phyloP scores from a whole-genome alignment of 1,139 yeast genomes.

The Candida freyschussii region DNA sequence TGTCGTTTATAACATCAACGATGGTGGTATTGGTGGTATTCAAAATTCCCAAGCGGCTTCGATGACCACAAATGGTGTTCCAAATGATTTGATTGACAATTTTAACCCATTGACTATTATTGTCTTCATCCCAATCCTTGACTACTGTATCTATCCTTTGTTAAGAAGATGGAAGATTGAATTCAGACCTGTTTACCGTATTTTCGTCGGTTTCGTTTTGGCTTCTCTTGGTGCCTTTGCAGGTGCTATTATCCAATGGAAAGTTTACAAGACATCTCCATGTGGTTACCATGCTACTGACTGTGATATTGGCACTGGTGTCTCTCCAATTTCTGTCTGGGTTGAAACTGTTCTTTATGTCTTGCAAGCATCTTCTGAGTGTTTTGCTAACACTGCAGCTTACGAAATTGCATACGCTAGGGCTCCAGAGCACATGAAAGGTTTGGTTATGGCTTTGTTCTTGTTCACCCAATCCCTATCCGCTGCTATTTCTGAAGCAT shows the following conservation, averaged over 20 bases:
- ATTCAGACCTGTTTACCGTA: slow-evolving; percentile 67
- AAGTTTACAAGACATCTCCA: slow-evolving; percentile 69
- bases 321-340: slow-evolving; percentile 56
- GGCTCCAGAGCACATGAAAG: slow-evolving; percentile 64
- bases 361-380: slow-evolving; percentile 60
- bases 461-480: slow-evolving; percentile 55
- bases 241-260: slow-evolving; percentile 77
- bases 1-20: slow-evolving; percentile 58
- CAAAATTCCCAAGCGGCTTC: slow-evolving; percentile 65
- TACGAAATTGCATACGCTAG: slow-evolving; percentile 68
- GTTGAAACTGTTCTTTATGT: slow-evolving; percentile 46
- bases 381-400: slow-evolving; percentile 64
- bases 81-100: slow-evolving; percentile 65
- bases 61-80: slow-evolving; percentile 62
- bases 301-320: slow-evolving; percentile 40
- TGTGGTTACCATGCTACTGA: slow-evolving; percentile 51
- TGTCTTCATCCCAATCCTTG: slow-evolving; percentile 59
- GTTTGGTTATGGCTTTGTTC: slow-evolving; percentile 64
- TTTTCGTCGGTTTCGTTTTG: slow-evolving; percentile 68
- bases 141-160: slow-evolving; percentile 53
- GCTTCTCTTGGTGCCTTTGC: slow-evolving; percentile 68
- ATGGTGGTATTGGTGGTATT: slow-evolving; percentile 60
- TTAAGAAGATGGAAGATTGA: slow-evolving; percentile 50
- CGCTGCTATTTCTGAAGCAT: slow-evolving; percentile 54
- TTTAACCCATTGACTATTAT: slow-evolving; percentile 67